Base-by-base conservation (phyloP, 2,329 filamentous ascomycete species). In the Fusarium sp. region DNA sequence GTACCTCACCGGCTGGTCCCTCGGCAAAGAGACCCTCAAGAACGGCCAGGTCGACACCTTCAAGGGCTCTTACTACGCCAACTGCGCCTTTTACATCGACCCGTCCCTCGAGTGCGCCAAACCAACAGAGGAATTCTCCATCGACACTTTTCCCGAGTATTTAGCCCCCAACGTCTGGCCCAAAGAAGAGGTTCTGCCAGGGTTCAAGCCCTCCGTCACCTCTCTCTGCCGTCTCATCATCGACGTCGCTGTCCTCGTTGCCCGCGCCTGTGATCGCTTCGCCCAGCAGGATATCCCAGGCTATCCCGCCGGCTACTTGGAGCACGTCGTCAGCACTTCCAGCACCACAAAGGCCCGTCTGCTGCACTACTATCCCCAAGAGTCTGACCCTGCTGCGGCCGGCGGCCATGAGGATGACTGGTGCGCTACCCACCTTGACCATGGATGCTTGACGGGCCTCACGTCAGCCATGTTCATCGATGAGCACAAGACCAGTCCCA, bases 401-500 rank as follows among this genome's bases (percentile, higher is more conserved):
- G 75, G 76, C 36, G 76, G 74, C 31, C 80, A 80, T 50, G 89
- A 92, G 59, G 93, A 97, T 75, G 91, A 96, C 78, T 99, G 95
- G 95, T 99, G 94, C 76, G 91, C 93, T 4, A 92, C 90, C 2
- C 91, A 95, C 74, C 81, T 95, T 53, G 94, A 98, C 76, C 93
- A 97, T 71, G 93, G 95, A 39, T 98, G 94, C 74, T 83, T 99
- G 29, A 99, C 95, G 0, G 94, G 93, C 12, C 83, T 99, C 31
- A 99, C 95, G 0, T 94, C 91, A 3, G 93, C 94, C 67, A 97
- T 98, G 93, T 98, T 96, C 76, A 84, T 98, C 61, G 92, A 98
- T 72, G 94, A 98, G 78, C 77, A 76, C 31, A 73, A 75, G 58
- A 69, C 79, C 61, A 61, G 69, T 56, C 69, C 78, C 35, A 66